These are phyloP conservation scores for Aspergillus ostianus DNA, from an alignment of 495 filamentous ascomycete species.

Conservation along the genomic window DNA sequence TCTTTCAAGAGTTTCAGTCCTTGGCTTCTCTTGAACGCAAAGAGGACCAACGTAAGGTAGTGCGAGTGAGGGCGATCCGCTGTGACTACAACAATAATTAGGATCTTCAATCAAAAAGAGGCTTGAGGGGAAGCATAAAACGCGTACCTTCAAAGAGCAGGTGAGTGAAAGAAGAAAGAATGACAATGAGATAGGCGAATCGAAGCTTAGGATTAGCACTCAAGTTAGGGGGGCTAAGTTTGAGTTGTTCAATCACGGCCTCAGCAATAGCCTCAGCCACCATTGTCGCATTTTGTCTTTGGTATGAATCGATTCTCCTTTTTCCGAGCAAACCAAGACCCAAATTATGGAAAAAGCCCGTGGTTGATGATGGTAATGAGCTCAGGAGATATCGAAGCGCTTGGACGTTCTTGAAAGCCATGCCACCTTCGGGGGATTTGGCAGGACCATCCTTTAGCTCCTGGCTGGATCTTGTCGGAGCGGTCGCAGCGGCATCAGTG, in stretches of 20 bases:
- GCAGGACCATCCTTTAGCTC: conserved; percentile 37
- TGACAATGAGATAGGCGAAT: conserved; percentile 77
- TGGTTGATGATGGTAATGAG: conserved; percentile 66
- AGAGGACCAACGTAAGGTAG: conserved; percentile 74
- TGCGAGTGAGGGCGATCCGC: conserved; percentile 60
- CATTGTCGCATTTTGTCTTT: conserved; percentile 63
- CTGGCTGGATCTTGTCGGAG: conserved; percentile 26
- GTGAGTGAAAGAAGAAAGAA: conserved; percentile 72
- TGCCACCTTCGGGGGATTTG: conserved; percentile 45
- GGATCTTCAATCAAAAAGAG: background rate
- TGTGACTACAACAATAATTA: conserved; percentile 28
- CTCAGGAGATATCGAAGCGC: conserved; percentile 73
- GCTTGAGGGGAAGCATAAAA: background rate
- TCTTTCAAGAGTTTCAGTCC: conserved; percentile 72
- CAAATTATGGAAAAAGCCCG: conserved; percentile 74
- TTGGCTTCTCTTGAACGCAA: conserved; percentile 78
- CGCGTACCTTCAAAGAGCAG: conserved; percentile 69
- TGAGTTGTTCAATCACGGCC: conserved; percentile 65
- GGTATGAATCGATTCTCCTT: conserved; percentile 60
- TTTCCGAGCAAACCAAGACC: conserved; percentile 77
- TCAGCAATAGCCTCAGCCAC: conserved; percentile 79
- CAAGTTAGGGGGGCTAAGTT: conserved; percentile 44
- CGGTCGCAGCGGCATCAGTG: conserved; percentile 24
- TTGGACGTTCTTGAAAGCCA: conserved; percentile 74
- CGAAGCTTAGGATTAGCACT: conserved; percentile 44